Evolutionary conservation across 495 filamentous ascomycete genomes (phyloP), one percentile per base, ranked within the genome.

Genomic region (Tuber borchii): DNA sequence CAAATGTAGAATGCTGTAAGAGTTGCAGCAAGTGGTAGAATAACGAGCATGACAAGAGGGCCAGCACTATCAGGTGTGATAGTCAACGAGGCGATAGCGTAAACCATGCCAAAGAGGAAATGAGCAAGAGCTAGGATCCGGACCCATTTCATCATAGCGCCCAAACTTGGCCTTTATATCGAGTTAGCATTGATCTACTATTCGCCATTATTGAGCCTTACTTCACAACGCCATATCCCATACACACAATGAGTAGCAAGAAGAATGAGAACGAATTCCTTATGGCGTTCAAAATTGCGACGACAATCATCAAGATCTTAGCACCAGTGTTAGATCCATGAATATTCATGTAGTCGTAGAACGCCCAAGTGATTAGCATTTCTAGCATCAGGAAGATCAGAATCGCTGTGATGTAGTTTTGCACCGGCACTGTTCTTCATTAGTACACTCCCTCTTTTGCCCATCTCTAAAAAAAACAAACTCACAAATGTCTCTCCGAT

Each of bases 221-320:
- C 84, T 97, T 97, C 76, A 98, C 95, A 37, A 99, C 95, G 81
- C 95, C 95, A 79, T 99, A 99, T 70, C 95, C 95, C 95, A 99
- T 98, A 84, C 95, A 99, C 39, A 98, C 95, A 75, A 99, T 99
- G 42, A 99, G 90, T 1, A 99, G 90, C 43, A 99, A 88, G 87
- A 99, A 98, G 87, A 99, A 99, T 37, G 94, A 97, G 84, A 99
- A 97, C 0, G 94, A 96, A 83, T 98, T 99, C 74, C 95, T 89
- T 68, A 89, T 93, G 9, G 95, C 95, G 83, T 97, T 97, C 34
- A 99, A 88, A 69, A 98, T 87, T 73, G 93, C 93, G 14, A 97
- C 96, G 46, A 97, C 85, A 26, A 97, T 87, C 87, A 99, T 92
- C 61, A 97, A 86, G 22, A 90, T 91, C 83, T 95, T 95, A 51